These are phyloP conservation scores for Halenospora varia DNA, from an alignment of 495 filamentous ascomycete genomes.

Conservation along the genomic window DNA sequence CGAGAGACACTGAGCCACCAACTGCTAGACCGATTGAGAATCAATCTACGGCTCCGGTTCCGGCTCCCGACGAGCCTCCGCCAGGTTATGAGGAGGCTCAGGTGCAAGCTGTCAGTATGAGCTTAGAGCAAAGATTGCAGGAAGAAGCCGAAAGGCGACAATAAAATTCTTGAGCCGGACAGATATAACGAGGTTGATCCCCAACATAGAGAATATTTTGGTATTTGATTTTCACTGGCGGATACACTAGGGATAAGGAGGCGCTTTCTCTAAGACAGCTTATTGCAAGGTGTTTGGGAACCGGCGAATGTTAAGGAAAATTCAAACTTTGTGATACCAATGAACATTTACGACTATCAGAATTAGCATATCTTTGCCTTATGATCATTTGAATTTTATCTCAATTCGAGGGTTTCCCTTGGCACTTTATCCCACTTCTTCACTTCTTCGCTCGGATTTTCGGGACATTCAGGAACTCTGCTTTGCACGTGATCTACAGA, in stretches of 20 bases:
- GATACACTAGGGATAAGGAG: no score
- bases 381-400: no score
- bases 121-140: slow-evolving; percentile 42
- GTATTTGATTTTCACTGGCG: background rate
- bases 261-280: no score
- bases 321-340: no score
- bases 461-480: no score
- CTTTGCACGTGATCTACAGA: background rate
- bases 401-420: no score
- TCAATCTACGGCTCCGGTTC: slow-evolving; percentile 10
- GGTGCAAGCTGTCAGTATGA: slow-evolving; percentile 60
- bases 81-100: slow-evolving; percentile 94
- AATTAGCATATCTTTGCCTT: no score
- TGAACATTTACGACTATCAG: no score
- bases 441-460: no score
- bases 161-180: background rate
- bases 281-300: no score
- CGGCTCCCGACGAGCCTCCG: slow-evolving; percentile 74
- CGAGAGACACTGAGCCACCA: slow-evolving; percentile 5
- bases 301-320: no score
- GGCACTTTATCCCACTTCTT: no score
- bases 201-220: background rate
- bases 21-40: slow-evolving; percentile 29
- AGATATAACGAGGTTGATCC: slow-evolving; percentile 1
- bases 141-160: slow-evolving; percentile 36